Evolutionary conservation across 1,284 basidiomycete species (phyloP).

Genomic region (Cryptococcus neoformans): DNA sequence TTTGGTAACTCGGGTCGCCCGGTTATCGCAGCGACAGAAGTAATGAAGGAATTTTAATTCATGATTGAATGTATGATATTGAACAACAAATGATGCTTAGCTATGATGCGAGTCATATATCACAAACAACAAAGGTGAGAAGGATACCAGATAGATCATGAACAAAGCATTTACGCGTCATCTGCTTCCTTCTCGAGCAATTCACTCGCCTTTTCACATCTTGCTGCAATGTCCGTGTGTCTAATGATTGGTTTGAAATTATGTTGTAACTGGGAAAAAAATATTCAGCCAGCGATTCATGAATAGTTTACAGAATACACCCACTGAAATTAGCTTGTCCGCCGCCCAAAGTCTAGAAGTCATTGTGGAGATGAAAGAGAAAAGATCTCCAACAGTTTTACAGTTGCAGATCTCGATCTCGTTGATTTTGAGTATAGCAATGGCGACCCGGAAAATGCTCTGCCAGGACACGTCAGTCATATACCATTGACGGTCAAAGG

Average conservation of each 20-base stretch:
- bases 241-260: slow-evolving; percentile 34
- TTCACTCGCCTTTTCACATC: slow-evolving; percentile 50
- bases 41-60: too few relatives aligned
- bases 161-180: too few relatives aligned
- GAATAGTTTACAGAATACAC: slow-evolving; percentile 21
- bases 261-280: slow-evolving; percentile 30
- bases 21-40: too few relatives aligned
- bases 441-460: slow-evolving; percentile 76
- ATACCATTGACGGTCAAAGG: not conserved
- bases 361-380: slow-evolving; percentile 77
- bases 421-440: slow-evolving; percentile 79
- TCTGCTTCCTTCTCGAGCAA: slow-evolving; percentile 2
- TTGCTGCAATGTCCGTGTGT: slow-evolving; percentile 66
- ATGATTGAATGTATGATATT: too few relatives aligned
- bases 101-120: too few relatives aligned
- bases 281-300: not conserved
- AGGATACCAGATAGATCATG: too few relatives aligned
- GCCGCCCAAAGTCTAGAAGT: slow-evolving; percentile 90
- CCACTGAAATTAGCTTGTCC: slow-evolving; percentile 80
- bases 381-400: slow-evolving; percentile 78
- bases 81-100: too few relatives aligned
- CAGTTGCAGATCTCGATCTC: slow-evolving; percentile 78
- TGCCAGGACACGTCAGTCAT: slow-evolving; percentile 6
- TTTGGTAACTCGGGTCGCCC: not conserved
- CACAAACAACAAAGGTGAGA: too few relatives aligned